phyloP scores from a whole-genome alignment of 75 land plant species.

The Selaginella moellendorffii region DNA sequence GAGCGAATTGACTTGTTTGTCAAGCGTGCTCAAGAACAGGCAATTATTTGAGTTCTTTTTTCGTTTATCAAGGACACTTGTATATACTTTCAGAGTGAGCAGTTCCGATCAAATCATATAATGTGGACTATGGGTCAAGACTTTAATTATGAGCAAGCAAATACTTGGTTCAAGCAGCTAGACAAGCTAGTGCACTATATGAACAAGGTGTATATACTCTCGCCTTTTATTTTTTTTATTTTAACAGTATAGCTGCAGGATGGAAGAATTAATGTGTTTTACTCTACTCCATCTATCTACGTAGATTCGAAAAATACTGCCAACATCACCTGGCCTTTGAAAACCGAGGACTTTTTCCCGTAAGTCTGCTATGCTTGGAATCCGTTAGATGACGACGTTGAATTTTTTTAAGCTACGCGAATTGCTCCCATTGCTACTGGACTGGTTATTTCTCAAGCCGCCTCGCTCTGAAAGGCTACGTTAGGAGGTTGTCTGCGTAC shows the following conservation, averaged over 20 bases:
- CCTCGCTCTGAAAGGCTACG: constrained; percentile 37
- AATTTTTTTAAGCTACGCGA: constrained; percentile 37
- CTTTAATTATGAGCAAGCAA: constrained; percentile 81
- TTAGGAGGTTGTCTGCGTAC: constrained; percentile 16
- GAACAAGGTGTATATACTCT: too few relatives aligned
- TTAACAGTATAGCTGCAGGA: too few relatives aligned
- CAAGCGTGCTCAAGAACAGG: constrained; percentile 24
- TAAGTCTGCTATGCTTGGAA: constrained; percentile 16
- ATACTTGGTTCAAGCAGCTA: constrained; percentile 86
- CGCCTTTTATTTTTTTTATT: too few relatives aligned
- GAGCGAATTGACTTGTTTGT: constrained; percentile 28
- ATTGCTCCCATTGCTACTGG: constrained; percentile 38
- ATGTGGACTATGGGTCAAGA: constrained; percentile 99
- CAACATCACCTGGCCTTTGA: constrained; percentile 79
- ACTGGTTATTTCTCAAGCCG: constrained; percentile 38
- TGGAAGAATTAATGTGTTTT: constrained; percentile 83
- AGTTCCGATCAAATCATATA: constrained; percentile 69
- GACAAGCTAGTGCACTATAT: constrained; percentile 86
- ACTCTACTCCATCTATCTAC: constrained; percentile 96
- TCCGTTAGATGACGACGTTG: constrained; percentile 7
- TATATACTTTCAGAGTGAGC: constrained; percentile 48
- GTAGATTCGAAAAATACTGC: constrained; percentile 63
- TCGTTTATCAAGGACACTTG: too few relatives aligned
- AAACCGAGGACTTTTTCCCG: constrained; percentile 86
- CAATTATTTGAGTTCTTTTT: not conserved